Evolutionary conservation across 768 basidiomycete species (phyloP).

Genomic region (Mrakia gelida): DNA sequence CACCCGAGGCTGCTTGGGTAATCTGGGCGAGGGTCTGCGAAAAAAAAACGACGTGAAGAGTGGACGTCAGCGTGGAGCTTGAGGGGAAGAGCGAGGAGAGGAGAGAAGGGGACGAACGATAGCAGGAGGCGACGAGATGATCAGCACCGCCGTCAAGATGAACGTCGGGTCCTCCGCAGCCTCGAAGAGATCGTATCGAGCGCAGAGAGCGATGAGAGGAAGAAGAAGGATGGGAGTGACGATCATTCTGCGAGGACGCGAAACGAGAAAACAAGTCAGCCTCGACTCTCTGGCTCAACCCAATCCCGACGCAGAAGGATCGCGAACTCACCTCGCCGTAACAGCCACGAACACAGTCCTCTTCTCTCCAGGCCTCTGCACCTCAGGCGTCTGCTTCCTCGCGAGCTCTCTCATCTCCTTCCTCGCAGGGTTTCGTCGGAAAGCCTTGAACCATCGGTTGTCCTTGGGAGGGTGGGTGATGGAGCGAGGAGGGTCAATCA

Average conservation of each 20-base stretch:
- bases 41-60: neutral
- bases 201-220: constrained; percentile 65
- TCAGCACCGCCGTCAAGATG: constrained; percentile 74
- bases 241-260: constrained; percentile 60
- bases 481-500: neutral
- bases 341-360: constrained; percentile 78
- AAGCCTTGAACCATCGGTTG: neutral
- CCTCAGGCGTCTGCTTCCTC: constrained; percentile 6
- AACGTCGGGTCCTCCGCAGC: constrained; percentile 49
- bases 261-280: neutral
- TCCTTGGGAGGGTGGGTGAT: constrained; percentile 14
- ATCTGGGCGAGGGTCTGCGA: constrained; percentile 64
- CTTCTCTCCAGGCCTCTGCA: constrained; percentile 59
- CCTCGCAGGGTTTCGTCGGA: neutral
- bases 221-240: constrained; percentile 72
- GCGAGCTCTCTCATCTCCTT: constrained; percentile 5
- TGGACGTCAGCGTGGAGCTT: neutral
- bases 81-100: neutral
- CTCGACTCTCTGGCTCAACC: no score
- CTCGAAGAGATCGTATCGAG: constrained; percentile 47
- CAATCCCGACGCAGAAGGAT: no score
- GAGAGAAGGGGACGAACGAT: neutral
- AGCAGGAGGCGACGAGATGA: constrained; percentile 51
- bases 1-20: constrained; percentile 76
- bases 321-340: constrained; percentile 46